Conservation (phyloP, 352 stramenopile genomes). For the Phytophthora boehmeriae region DNA sequence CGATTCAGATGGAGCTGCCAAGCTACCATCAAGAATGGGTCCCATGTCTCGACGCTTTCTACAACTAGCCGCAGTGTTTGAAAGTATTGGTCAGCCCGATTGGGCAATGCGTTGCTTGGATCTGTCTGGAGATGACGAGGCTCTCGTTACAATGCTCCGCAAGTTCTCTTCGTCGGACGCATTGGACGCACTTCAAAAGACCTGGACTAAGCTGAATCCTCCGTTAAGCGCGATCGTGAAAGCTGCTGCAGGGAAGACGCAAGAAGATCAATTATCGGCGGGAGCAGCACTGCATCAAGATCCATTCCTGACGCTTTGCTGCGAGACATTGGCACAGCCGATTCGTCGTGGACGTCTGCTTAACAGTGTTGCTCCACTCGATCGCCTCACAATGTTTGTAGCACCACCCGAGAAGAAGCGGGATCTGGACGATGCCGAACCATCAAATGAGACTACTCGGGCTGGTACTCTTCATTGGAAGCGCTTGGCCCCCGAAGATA, state of each 20-base stretch:
- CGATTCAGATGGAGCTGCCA: conserved; percentile 47
- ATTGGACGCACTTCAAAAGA: conserved; percentile 50
- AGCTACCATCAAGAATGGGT: conserved; percentile 66
- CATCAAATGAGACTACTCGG: conserved; percentile 23
- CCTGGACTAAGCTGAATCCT: conserved; percentile 60
- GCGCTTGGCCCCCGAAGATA: conserved; percentile 66
- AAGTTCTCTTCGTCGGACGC: conserved; percentile 36
- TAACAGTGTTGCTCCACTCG: conserved; percentile 47
- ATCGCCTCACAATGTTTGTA: conserved; percentile 41
- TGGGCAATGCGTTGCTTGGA: conserved; percentile 71
- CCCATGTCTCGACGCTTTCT: conserved; percentile 40
- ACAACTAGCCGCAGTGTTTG: conserved; percentile 51
- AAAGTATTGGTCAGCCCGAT: conserved; percentile 55
- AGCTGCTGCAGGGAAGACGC: conserved; percentile 18
- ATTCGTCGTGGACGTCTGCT: conserved; percentile 76
- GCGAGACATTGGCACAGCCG: conserved; percentile 54
- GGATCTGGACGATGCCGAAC: conserved; percentile 11
- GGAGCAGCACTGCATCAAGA: conserved; percentile 43
- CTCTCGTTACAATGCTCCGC: conserved; percentile 54
- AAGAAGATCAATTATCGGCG: conserved; percentile 14
- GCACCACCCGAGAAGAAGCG: conserved; percentile 15
- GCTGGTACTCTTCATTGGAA: conserved; percentile 68
- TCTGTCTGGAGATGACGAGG: conserved; percentile 69
- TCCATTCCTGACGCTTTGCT: conserved; percentile 70
- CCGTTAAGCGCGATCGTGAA: conserved; percentile 52